phyloP scores from a whole-genome alignment of 2,329 filamentous ascomycete species.

The Fusarium floridanum region DNA sequence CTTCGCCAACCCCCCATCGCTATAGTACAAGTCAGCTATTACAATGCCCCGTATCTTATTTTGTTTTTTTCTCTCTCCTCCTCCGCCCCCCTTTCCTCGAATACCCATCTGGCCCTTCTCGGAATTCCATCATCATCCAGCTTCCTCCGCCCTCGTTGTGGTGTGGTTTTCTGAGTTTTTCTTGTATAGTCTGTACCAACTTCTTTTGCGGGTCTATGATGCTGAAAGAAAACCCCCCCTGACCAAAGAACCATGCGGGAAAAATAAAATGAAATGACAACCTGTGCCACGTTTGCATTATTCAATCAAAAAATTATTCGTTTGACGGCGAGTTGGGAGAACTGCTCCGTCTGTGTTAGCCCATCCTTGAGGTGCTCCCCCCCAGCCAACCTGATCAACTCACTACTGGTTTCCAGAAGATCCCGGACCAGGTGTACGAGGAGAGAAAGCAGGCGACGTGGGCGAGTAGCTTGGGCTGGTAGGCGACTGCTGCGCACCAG shows the following conservation, averaged over 20 bases:
- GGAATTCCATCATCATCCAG: background rate
- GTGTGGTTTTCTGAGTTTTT: conserved; percentile 33
- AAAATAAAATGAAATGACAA: conserved; percentile 46
- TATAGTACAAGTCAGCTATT: conserved; percentile 48
- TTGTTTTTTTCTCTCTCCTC: conserved; percentile 4
- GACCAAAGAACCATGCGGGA: conserved; percentile 29
- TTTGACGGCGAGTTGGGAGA: conserved; percentile 61
- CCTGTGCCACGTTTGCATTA: conserved; percentile 53
- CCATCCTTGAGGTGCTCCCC: background rate
- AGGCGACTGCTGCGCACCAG: conserved; percentile 69
- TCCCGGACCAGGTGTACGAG: conserved; percentile 59
- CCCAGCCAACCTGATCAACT: conserved; percentile 26
- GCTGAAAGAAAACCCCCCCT: conserved; percentile 30
- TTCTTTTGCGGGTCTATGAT: conserved; percentile 49
- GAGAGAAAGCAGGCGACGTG: conserved; percentile 63
- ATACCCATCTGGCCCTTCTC: conserved; percentile 17
- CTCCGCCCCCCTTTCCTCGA: background rate
- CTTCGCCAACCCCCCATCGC: conserved; percentile 33
- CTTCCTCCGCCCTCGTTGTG: conserved; percentile 11
- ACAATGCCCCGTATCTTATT: conserved; percentile 34
- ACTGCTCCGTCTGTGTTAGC: conserved; percentile 51
- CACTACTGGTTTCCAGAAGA: conserved; percentile 59
- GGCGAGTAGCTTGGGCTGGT: conserved; percentile 81
- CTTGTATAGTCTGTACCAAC: conserved; percentile 29
- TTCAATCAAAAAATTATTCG: conserved; percentile 53